These are phyloP conservation scores for Neospermospora avenae DNA, from an alignment of 2,329 filamentous ascomycete species.

Conservation along the genomic window DNA sequence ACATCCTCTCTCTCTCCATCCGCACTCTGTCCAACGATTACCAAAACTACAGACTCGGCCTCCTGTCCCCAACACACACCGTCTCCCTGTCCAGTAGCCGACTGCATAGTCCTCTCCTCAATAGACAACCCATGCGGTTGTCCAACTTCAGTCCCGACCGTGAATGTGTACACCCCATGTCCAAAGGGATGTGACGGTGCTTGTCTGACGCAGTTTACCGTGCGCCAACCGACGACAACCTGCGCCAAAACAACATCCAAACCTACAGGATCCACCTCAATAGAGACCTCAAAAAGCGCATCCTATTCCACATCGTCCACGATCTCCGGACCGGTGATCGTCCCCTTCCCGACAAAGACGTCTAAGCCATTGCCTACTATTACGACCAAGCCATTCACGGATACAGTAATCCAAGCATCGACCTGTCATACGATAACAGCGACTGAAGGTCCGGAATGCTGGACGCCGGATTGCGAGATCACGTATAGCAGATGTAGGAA, in stretches of 20 bases:
- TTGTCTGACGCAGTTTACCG: slow-evolving; percentile 12
- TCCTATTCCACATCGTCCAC: not conserved
- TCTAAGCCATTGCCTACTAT: not conserved
- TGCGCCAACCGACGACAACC: not conserved
- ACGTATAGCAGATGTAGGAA: slow-evolving; percentile 11
- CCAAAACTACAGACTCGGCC: slow-evolving; percentile 16
- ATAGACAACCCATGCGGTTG: slow-evolving; percentile 29
- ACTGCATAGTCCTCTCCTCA: slow-evolving; percentile 22
- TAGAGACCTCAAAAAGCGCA: not conserved
- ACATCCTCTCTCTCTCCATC: not conserved
- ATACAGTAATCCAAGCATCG: not conserved
- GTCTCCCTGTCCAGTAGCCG: slow-evolving; percentile 8
- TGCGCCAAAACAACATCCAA: not conserved
- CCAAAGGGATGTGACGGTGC: slow-evolving; percentile 12
- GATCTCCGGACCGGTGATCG: not conserved
- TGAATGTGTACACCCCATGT: slow-evolving; percentile 26
- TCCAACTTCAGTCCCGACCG: slow-evolving; percentile 24
- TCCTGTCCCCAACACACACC: slow-evolving; percentile 19
- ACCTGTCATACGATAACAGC: slow-evolving; percentile 17
- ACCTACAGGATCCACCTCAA: no score
- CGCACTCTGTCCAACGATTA: slow-evolving; percentile 29
- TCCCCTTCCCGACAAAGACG: not conserved
- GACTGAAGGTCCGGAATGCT: slow-evolving; percentile 15
- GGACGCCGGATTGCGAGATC: not conserved
- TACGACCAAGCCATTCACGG: not conserved